phyloP scores from a whole-genome alignment of 257 asterid genomes.

The Nicotiana tabacum region DNA sequence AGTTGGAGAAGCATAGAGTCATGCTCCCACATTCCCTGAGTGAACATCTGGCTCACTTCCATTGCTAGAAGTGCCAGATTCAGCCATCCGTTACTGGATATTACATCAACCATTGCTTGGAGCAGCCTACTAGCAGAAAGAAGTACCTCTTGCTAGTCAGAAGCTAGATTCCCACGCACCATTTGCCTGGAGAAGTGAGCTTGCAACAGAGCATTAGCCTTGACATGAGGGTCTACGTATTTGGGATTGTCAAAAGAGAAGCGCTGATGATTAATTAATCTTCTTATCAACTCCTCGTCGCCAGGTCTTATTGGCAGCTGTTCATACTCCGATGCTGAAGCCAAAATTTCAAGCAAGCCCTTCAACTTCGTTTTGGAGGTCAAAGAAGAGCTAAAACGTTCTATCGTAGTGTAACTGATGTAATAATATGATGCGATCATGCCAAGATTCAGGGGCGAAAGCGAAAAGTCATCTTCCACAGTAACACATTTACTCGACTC shows the following conservation, averaged over 20 bases:
- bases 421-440: constrained; percentile 42
- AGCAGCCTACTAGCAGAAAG: constrained; percentile 30
- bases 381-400: constrained; percentile 38
- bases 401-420: constrained; percentile 44
- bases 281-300: constrained; percentile 36
- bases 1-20: constrained; percentile 39
- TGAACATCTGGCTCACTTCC: constrained; percentile 43
- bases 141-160: constrained; percentile 34
- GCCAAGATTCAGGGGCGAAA: constrained; percentile 35
- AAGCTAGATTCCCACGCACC: constrained; percentile 28
- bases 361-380: constrained; percentile 36
- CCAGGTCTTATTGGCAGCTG: constrained; percentile 37
- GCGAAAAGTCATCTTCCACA: constrained; percentile 28
- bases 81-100: constrained; percentile 41
- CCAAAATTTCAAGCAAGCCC: constrained; percentile 34
- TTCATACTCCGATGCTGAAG: constrained; percentile 39
- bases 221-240: constrained; percentile 31
- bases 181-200: constrained; percentile 37
- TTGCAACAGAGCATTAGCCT: constrained; percentile 39
- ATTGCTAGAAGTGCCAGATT: constrained; percentile 32
- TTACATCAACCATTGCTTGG: constrained; percentile 43
- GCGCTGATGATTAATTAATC: constrained; percentile 35
- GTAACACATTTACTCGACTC: constrained; percentile 34
- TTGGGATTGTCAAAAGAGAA: constrained; percentile 32
- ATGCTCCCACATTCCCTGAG: constrained; percentile 41